A percentile compares a stretch with the other conserved stretches of the same genome.
Evolutionary conservation across 2,329 filamentous ascomycete genomes (phyloP).

Genomic region (Davidsoniella australis): DNA sequence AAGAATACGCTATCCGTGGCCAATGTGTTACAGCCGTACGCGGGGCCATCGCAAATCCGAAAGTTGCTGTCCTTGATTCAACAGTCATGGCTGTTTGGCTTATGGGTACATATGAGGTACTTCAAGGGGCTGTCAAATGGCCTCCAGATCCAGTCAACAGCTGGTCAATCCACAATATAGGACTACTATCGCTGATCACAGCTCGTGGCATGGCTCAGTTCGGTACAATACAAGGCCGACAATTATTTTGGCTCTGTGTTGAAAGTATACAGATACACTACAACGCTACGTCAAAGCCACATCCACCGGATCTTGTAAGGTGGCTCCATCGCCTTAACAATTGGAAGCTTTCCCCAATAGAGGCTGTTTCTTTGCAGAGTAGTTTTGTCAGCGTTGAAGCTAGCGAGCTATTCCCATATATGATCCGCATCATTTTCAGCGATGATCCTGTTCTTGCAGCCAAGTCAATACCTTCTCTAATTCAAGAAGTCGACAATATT

Average conservation of each 20-base stretch:
- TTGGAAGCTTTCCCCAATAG: constrained; percentile 2
- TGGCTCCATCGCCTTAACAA: constrained; percentile 7
- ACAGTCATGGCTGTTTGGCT: constrained; percentile 11
- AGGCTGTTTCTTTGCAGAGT: constrained; percentile 1
- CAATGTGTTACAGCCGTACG: constrained; percentile 8
- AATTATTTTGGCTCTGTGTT: constrained; percentile 11
- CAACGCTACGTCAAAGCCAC: constrained; percentile 7
- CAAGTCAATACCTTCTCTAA: background rate
- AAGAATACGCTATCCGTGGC: constrained; percentile 3
- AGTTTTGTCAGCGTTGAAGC: constrained; percentile 4
- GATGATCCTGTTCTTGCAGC: constrained; percentile 7
- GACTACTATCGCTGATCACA: constrained; percentile 5
- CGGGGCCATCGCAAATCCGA: constrained; percentile 2
- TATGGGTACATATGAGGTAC: constrained; percentile 11
- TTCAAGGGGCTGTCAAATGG: constrained; percentile 9
- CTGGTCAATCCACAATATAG: constrained; percentile 10
- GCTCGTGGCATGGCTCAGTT: constrained; percentile 10
- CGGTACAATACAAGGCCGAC: constrained; percentile 4
- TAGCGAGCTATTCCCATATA: constrained; percentile 9
- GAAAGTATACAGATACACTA: constrained; percentile 11
- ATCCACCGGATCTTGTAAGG: constrained; percentile 1
- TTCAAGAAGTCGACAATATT: background rate
- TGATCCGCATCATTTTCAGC: background rate
- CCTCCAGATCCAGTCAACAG: background rate
- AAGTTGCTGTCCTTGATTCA: constrained; percentile 2